Evolutionary conservation across 2,329 filamentous ascomycete genomes (phyloP).

Genomic region (Capronia coronata): DNA sequence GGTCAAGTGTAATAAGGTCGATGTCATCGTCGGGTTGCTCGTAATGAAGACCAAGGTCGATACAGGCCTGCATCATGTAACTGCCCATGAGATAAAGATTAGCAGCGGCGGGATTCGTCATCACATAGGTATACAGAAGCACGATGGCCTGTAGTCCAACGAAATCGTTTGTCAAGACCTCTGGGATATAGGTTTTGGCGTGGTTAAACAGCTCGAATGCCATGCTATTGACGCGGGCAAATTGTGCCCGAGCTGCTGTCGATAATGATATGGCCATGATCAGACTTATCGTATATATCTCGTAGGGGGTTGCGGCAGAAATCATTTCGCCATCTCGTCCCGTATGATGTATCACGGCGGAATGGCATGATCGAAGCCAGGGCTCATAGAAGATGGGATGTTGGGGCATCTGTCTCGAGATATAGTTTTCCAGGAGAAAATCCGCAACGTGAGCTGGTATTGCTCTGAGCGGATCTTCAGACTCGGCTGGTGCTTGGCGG

Average conservation of each 20-base stretch:
- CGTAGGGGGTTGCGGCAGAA: background rate
- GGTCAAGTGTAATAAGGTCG: background rate
- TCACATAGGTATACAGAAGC: conserved; percentile 1
- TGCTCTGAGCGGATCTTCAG: background rate
- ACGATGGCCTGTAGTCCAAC: conserved; percentile 3
- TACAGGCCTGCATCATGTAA: conserved; percentile 5
- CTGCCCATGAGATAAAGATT: conserved; percentile 6
- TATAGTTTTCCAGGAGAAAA: conserved; percentile 7
- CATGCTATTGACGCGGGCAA: background rate
- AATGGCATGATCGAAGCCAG: background rate
- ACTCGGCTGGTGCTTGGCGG: background rate
- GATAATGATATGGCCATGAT: conserved; percentile 8
- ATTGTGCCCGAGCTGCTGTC: conserved; percentile 4
- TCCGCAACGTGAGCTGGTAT: conserved; percentile 5
- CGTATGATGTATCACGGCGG: background rate
- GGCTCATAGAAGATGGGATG: conserved; percentile 4
- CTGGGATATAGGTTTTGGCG: background rate
- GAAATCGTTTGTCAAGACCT: conserved; percentile 6
- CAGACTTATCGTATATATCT: conserved; percentile 1
- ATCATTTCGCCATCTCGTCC: background rate
- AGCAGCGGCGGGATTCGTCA: conserved; percentile 4
- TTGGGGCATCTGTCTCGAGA: background rate
- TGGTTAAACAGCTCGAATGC: conserved; percentile 4
- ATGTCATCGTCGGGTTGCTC: background rate
- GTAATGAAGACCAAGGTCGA: conserved; percentile 7